Evolutionary conservation across 2,329 filamentous ascomycete genomes (phyloP), one percentile per base, ranked within the genome.

Genomic region (Ophiosphaerella narmari): DNA sequence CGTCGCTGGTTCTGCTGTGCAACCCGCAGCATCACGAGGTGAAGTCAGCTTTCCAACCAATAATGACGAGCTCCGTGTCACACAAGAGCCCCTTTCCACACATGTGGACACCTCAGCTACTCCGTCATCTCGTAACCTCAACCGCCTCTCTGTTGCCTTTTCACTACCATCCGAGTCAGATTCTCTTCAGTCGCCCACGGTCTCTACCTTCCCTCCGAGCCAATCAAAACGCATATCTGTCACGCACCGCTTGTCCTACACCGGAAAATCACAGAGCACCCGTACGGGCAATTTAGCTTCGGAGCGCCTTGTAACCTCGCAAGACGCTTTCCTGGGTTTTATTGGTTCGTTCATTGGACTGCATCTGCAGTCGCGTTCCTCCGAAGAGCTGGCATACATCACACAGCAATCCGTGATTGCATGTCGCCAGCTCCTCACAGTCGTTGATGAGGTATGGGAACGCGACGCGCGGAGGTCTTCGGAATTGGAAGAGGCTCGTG

Each of bases 341-440:
- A 84, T 99, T 43, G 93, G 90, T 43, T 95, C 91, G 4, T 96
- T 97, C 71, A 93, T 97, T 69, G 94, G 94, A 13, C 82, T 97
- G 48, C 91, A 97, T 72, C 80, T 97, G 52, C 91, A 97, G 70
- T 94, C 92, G n/a, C 88, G 94, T 55, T 94, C 91, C 7, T 88
- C 91, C 7, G 85, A 88, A 1, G 91, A 96, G 70, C 81, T 97
- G 41, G 85, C 91, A 29, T 77, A 86, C 9, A 91, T 90, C 13
- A 93, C 95, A 40, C 87, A 90, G 67, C 87, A 93, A 69, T 90
- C 92, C 7, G 89, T 92, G 8, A 81, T 85, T 7, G 91, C 92
- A 2, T 95, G 92, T 56, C 87, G 87, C 39, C 85, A 88, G 59
- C 80, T 97, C 41, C 79, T 97, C 43, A 82, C 85, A 13, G 86